phyloP scores from a whole-genome alignment of 371 early-diverging fungal genomes.

The Mucor racemosus region DNA sequence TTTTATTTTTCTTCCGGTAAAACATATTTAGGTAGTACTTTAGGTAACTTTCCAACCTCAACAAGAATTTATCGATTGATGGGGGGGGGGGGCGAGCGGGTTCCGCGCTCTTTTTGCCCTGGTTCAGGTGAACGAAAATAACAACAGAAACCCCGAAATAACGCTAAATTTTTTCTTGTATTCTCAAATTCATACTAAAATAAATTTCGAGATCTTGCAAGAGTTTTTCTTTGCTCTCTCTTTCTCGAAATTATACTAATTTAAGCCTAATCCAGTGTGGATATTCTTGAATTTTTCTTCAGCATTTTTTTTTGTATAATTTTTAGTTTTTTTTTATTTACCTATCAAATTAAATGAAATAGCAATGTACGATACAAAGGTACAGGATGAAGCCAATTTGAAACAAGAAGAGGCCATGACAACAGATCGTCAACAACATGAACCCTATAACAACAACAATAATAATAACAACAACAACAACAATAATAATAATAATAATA shows the following conservation, averaged over 20 bases:
- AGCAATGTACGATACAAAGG: background rate
- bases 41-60: background rate
- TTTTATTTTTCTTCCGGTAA: background rate
- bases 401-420: too few species aligned
- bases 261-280: slow-evolving; percentile 4
- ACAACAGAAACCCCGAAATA: background rate
- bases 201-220: background rate
- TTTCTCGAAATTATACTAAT: background rate
- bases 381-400: background rate
- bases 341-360: background rate
- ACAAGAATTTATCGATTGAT: background rate
- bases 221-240: background rate
- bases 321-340: background rate
- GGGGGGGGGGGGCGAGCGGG: too few species aligned
- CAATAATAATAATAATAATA: too few species aligned
- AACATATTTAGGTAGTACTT: background rate
- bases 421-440: background rate
- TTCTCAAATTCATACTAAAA: background rate
- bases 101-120: background rate
- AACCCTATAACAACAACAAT: background rate
- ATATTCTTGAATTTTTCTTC: background rate
- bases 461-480: too few species aligned
- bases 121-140: background rate
- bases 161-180: slow-evolving; percentile 2
- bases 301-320: background rate